These are phyloP conservation scores for Yamadazyma kitorensis DNA, from an alignment of 805 yeast species.

Conservation along the genomic window DNA sequence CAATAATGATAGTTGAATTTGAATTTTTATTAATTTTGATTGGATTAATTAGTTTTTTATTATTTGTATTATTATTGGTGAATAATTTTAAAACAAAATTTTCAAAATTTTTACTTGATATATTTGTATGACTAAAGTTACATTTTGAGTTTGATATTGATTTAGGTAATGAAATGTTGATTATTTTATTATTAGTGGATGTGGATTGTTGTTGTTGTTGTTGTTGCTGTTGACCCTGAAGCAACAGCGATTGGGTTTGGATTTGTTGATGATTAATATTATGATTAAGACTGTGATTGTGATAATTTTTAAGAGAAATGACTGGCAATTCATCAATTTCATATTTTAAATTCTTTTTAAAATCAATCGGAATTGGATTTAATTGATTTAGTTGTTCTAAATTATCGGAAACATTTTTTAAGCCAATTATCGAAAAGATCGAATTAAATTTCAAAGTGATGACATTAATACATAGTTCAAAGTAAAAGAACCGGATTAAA, in stretches of 20 bases:
- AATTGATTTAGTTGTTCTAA: constrained; percentile 13
- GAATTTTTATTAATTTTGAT: constrained; percentile 11
- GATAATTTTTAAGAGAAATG: constrained; percentile 9
- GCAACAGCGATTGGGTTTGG: too few species aligned
- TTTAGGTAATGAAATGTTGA: constrained; percentile 9
- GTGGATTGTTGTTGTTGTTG: too few species aligned
- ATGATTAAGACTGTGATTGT: neutral
- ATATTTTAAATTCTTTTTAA: constrained; percentile 6
- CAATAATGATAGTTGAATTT: constrained; percentile 12
- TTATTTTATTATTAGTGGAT: constrained; percentile 1
- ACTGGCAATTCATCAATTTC: constrained; percentile 6
- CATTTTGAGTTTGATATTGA: constrained; percentile 9
- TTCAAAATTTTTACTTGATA: constrained; percentile 14
- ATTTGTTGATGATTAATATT: too few species aligned
- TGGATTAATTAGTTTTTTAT: too few species aligned
- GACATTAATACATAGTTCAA: constrained; percentile 13
- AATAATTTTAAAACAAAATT: constrained; percentile 12
- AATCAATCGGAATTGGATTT: constrained; percentile 13
- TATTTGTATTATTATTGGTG: constrained; percentile 5
- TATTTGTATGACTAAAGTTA: constrained; percentile 7
- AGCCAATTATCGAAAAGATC: constrained; percentile 11
- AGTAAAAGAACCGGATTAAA: constrained; percentile 6
- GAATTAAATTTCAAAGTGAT: constrained; percentile 13
- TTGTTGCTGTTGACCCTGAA: too few species aligned
- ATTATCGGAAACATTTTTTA: constrained; percentile 13